Conservation (phyloP, 768 basidiomycete genomes). For the Amylocystis lapponica region DNA sequence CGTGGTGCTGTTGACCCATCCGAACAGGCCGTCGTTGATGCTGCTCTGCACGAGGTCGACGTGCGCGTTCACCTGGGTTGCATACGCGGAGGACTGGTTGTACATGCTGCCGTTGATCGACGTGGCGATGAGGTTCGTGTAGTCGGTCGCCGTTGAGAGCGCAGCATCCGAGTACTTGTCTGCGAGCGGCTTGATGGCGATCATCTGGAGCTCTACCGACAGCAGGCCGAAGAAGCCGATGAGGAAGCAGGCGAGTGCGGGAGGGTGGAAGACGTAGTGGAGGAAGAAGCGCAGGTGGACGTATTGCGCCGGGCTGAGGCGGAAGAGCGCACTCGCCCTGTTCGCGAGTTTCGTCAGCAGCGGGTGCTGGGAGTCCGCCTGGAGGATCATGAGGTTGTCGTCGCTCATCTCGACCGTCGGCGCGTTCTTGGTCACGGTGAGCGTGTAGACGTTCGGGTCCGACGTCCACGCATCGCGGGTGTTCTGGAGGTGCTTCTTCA, state of each 20-base stretch:
- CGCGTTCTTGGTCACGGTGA: constrained; percentile 23
- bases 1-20: constrained; percentile 92
- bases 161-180: constrained; percentile 61
- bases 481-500: constrained; percentile 57
- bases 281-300: constrained; percentile 82
- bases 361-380: constrained; percentile 64
- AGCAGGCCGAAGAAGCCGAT: constrained; percentile 90
- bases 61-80: constrained; percentile 66
- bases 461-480: constrained; percentile 74
- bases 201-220: constrained; percentile 80
- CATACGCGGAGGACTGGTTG: constrained; percentile 74
- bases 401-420: constrained; percentile 61
- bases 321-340: constrained; percentile 42
- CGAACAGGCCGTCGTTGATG: constrained; percentile 85
- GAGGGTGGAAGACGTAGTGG: constrained; percentile 87
- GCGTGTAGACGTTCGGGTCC: constrained; percentile 58
- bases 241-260: constrained; percentile 84
- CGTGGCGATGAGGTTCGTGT: constrained; percentile 64
- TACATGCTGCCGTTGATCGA: constrained; percentile 82
- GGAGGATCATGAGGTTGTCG: constrained; percentile 75
- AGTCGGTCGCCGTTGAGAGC: constrained; percentile 52
- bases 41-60: constrained; percentile 65
- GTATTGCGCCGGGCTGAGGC: constrained; percentile 55
- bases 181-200: constrained; percentile 70
- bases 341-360: constrained; percentile 63